phyloP scores from a whole-genome alignment of 78 protist species.

The Planoprotostelium fungivorum region DNA sequence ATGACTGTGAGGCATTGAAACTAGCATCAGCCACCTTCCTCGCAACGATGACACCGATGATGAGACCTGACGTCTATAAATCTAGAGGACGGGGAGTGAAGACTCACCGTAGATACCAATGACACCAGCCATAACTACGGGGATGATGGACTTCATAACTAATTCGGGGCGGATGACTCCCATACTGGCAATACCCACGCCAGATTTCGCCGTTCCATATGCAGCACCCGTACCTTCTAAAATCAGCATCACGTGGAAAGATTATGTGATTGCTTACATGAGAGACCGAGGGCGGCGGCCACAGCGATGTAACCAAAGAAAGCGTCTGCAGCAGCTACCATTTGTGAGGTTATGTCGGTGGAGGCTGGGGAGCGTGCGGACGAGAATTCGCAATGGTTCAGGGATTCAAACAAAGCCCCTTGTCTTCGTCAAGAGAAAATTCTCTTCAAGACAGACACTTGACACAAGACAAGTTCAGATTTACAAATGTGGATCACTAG shows the following conservation, averaged over 20 bases:
- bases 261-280: neutral
- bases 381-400: too few species aligned
- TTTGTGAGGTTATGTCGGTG: too few species aligned
- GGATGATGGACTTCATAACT: slow-evolving; percentile 86
- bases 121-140: slow-evolving; percentile 98
- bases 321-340: too few species aligned
- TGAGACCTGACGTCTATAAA: too few species aligned
- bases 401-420: too few species aligned
- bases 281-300: neutral
- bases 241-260: too few species aligned
- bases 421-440: too few species aligned
- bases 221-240: slow-evolving; percentile 96
- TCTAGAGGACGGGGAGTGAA: too few species aligned
- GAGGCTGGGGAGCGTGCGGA: too few species aligned
- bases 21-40: slow-evolving; percentile 5
- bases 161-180: slow-evolving; percentile 94
- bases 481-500: too few species aligned
- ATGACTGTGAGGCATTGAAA: slow-evolving; percentile 52
- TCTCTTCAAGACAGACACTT: too few species aligned
- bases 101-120: slow-evolving; percentile 99
- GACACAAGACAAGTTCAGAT: too few species aligned
- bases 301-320: neutral
- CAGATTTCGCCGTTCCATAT: slow-evolving; percentile 98
- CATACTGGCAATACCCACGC: slow-evolving; percentile 94
- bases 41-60: slow-evolving; percentile 92